Evolutionary conservation across 208 protist genomes (phyloP).

Genomic region (Trypanosomatidae sp.): DNA sequence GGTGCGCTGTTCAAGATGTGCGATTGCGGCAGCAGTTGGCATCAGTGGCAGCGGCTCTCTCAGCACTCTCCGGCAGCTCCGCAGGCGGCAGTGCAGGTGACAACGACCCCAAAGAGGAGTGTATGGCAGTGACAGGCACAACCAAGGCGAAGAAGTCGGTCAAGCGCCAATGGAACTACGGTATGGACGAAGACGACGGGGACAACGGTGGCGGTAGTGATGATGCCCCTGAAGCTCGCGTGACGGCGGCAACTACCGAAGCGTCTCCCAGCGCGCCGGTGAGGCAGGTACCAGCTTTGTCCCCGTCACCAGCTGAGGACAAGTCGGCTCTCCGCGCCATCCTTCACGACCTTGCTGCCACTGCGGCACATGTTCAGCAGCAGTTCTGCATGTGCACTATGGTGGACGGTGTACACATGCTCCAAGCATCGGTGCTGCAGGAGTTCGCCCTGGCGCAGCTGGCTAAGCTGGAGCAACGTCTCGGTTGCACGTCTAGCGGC

Average conservation of each 20-base stretch:
- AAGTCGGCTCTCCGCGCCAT: not conserved
- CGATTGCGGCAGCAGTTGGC: constrained; percentile 1
- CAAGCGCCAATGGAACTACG: constrained; percentile 41
- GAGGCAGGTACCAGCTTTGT: not conserved
- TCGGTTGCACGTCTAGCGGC: not conserved
- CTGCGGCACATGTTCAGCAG: constrained; percentile 8
- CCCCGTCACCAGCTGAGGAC: not conserved
- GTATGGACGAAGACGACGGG: constrained; percentile 55
- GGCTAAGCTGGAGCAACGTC: not conserved
- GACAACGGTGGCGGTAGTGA: not conserved
- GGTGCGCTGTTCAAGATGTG: constrained; percentile 12
- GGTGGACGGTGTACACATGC: constrained; percentile 37
- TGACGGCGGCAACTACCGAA: not conserved
- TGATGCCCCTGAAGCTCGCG: not conserved
- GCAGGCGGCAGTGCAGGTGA: not conserved
- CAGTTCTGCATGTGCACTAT: constrained; percentile 25
- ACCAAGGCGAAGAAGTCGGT: not conserved
- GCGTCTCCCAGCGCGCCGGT: not conserved
- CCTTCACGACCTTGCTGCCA: constrained; percentile 15
- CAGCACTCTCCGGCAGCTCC: not conserved
- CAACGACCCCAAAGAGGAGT: not conserved
- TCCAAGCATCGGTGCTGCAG: constrained; percentile 28
- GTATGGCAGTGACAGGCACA: not conserved
- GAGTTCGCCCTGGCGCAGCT: constrained; percentile 23
- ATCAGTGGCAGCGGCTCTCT: not conserved